Evolutionary conservation across 2,329 filamentous ascomycete genomes (phyloP), one percentile per base, ranked within the genome.

Genomic region (Fusarium sacchari): DNA sequence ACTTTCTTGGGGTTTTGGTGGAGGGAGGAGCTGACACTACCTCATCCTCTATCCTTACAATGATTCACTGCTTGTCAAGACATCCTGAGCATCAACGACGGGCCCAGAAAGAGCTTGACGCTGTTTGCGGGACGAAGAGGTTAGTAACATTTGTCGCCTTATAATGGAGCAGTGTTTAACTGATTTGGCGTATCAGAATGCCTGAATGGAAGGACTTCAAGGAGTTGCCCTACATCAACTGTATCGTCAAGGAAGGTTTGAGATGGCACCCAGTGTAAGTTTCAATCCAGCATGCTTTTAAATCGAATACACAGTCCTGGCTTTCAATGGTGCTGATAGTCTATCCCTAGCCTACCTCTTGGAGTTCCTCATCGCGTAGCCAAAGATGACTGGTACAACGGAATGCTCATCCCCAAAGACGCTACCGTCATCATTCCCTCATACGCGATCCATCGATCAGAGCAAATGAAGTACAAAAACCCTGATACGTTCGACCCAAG

Each of bases 81-180:
- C 15, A 50, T 20, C 47, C 47, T 0, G 47, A 50, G 47, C 28
- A 50, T 34, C 47, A 50, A 14, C 28, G 47, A 3, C 28, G 28
- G 14, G 47, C 47, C 1, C 47, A 50, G 28, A 24, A 20, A 18
- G 47, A 50, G 2, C 22, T 50, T 11, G 47, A 50, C 11, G 7
- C 28, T 34, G 22, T 50, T n/a, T 34, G 47, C 13, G 47, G 47
- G 15, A 32, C 47, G 7, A 7, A 6, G 15, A 50, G 47, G 47
- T 50, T 6, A 2, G 22, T 20, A 24, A 6, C 4, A 4, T 22
- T 30, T 9, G 8, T 20, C 12, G 0, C 0, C 14, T 20, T 14
- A 14, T 9, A 28, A 46, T 28, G 4, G 5, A 5, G 0, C 5
- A 13, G 17, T 26, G 7, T 2, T 44, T 20, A 20, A 0, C 43